phyloP scores from a whole-genome alignment of 2,329 filamentous ascomycete species.

The Orbilia brochopaga region DNA sequence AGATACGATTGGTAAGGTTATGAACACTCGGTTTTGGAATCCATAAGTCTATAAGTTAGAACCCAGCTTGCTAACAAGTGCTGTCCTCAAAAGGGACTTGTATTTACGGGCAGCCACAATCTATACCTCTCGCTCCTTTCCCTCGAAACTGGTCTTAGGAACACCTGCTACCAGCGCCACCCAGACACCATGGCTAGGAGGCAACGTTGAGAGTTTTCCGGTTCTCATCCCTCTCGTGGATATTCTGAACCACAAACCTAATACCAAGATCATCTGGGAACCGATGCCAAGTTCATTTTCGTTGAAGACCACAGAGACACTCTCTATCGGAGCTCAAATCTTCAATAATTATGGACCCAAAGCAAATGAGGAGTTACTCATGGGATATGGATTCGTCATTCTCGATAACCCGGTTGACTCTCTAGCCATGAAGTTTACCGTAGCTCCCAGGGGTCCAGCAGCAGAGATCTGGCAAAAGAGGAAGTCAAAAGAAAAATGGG shows the following conservation, averaged over 20 bases:
- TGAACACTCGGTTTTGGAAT: no score
- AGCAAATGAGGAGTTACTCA: slow-evolving; percentile 63
- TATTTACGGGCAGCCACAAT: slow-evolving; percentile 64
- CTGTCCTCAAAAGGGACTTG: slow-evolving; percentile 58
- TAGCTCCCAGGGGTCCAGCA: slow-evolving; percentile 28
- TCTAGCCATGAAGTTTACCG: slow-evolving; percentile 52
- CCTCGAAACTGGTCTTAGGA: slow-evolving; percentile 56
- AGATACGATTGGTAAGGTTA: slow-evolving; percentile 59
- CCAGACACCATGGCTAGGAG: background rate
- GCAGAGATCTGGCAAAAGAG: slow-evolving; percentile 29
- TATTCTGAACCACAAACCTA: slow-evolving; percentile 61
- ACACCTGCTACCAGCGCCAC: slow-evolving; percentile 24
- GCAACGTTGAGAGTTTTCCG: slow-evolving; percentile 52
- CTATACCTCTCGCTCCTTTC: slow-evolving; percentile 63
- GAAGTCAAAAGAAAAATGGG: slow-evolving; percentile 22
- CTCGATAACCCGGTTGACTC: slow-evolving; percentile 61
- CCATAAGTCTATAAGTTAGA: no score
- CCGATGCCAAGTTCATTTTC: slow-evolving; percentile 55
- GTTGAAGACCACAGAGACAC: slow-evolving; percentile 11
- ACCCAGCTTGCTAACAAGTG: no score
- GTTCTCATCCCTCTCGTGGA: slow-evolving; percentile 63
- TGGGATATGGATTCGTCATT: slow-evolving; percentile 64
- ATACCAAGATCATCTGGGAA: slow-evolving; percentile 62
- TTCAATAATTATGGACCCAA: slow-evolving; percentile 65
- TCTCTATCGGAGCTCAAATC: slow-evolving; percentile 59